phyloP scores from a whole-genome alignment of 768 basidiomycete genomes.

The Scleroderma bovista region DNA sequence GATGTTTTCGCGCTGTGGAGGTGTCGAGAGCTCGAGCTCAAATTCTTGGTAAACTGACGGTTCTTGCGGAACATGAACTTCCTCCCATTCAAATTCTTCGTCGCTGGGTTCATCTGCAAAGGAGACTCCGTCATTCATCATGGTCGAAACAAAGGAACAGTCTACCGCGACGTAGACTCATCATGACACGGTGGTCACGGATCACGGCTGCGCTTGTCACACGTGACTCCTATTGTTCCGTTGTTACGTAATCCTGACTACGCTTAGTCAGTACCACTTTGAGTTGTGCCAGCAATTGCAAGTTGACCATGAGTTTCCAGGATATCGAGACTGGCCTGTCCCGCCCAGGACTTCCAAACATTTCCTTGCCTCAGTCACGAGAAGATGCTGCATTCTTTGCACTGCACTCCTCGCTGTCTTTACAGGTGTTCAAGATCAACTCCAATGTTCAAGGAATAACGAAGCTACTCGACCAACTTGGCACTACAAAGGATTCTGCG shows the following conservation, averaged over 20 bases:
- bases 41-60: conserved; percentile 4
- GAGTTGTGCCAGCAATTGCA: too few species aligned
- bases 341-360: conserved; percentile 24
- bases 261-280: too few species aligned
- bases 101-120: conserved; percentile 36
- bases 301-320: conserved; percentile 41
- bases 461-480: conserved; percentile 95
- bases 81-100: conserved; percentile 79
- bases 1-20: conserved; percentile 43
- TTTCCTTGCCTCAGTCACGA: conserved; percentile 30
- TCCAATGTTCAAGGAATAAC: conserved; percentile 94
- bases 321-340: conserved; percentile 43
- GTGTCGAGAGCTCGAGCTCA: conserved; percentile 20
- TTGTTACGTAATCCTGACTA: background rate
- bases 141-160: conserved; percentile 3
- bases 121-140: conserved; percentile 9
- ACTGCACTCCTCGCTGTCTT: conserved; percentile 73
- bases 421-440: conserved; percentile 99
- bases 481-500: conserved; percentile 76
- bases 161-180: background rate
- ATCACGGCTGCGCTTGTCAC: conserved; percentile 18
- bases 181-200: conserved; percentile 8
- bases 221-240: background rate
- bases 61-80: conserved; percentile 53
- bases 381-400: conserved; percentile 73